Base-by-base conservation (phyloP, 805 yeast species). In the Candida taoyuanica region DNA sequence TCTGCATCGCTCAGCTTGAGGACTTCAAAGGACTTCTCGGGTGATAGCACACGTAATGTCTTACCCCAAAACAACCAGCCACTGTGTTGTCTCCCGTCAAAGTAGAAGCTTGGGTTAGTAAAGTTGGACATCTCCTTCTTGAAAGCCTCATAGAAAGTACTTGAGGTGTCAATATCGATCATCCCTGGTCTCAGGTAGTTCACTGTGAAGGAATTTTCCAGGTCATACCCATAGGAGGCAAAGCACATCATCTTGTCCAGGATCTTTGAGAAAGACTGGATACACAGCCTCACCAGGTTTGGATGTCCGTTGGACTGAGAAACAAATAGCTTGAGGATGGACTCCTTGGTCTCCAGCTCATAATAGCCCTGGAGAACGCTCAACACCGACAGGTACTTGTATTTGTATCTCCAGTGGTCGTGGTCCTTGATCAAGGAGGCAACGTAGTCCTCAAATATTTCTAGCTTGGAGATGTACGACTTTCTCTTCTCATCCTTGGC, bases 11-110 rank as follows among this genome's bases (percentile, higher is more conserved):
- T 63, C 15, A 81, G 60, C 1, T 58, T 49, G 8, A 42, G 29
- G n/a, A 29, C 18, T 0, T 42, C 54, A 5, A 62, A 60, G 6
- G 55, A 58, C 4, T 63, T 64, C 15, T 42, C 36, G 1, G 45
- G n/a, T 3, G 43, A 35, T 3, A 78, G 62, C 3, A 71, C 87
- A 16, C 57, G 54, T 58, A 81, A 52, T 0, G 62, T 48, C 15
- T 74, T 60, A 12, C 79, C 84, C 95, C 96, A 86, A 36, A 82
- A 81, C 7, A 84, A 59, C 77, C 88, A 83, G 0, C 95, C 93
- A 7, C 65, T 62, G 51, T 65, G 69, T 3, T 72, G 63, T 36
- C 71, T 73, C 21, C 71, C 70, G 50, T 82, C 88, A 47, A 81
- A 67, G 50, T 62, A 86, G 46, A 67, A 80, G 2, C 46, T 47